A percentile compares a stretch with the other conserved stretches of the same genome.
phyloP scores from a whole-genome alignment of 225 moss, liverwort and hornwort genomes.

The Polytrichum formosum region DNA sequence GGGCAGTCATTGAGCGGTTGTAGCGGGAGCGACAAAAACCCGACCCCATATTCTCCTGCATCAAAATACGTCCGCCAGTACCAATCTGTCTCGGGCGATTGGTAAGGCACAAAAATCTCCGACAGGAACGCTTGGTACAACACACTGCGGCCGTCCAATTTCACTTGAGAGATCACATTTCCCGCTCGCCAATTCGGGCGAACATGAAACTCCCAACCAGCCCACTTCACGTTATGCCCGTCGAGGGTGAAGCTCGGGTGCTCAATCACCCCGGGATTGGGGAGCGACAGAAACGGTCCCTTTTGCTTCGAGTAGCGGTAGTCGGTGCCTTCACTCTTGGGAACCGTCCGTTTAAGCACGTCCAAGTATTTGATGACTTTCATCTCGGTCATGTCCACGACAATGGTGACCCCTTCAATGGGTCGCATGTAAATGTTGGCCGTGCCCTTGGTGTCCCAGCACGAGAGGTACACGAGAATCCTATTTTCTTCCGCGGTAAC shows the following conservation, averaged over 20 bases:
- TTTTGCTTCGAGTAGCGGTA: slow-evolving; percentile 39
- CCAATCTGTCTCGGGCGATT: slow-evolving; percentile 49
- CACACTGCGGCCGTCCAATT: slow-evolving; percentile 49
- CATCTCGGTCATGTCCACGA: slow-evolving; percentile 25
- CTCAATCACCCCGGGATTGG: slow-evolving; percentile 47
- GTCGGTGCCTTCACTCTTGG: slow-evolving; percentile 56
- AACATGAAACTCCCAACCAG: slow-evolving; percentile 62
- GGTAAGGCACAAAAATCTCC: slow-evolving; percentile 70
- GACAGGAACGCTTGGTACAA: slow-evolving; percentile 58
- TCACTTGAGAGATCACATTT: slow-evolving; percentile 44
- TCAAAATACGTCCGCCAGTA: slow-evolving; percentile 65
- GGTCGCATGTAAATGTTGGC: slow-evolving; percentile 55
- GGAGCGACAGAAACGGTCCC: slow-evolving; percentile 26
- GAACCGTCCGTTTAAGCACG: slow-evolving; percentile 18
- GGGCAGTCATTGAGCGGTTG: slow-evolving; percentile 59
- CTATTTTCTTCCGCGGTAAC: slow-evolving; percentile 39
- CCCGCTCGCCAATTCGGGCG: slow-evolving; percentile 46
- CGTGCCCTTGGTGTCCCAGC: slow-evolving; percentile 35
- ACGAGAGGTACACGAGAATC: slow-evolving; percentile 23
- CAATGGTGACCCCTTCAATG: slow-evolving; percentile 37
- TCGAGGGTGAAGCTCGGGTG: slow-evolving; percentile 56
- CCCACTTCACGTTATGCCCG: slow-evolving; percentile 39
- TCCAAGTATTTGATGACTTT: slow-evolving; percentile 25
- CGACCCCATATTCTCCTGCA: slow-evolving; percentile 63
- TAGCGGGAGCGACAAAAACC: slow-evolving; percentile 19